phyloP scores from a whole-genome alignment of 176 grass and related monocot species.

The Oryza longistaminata region DNA sequence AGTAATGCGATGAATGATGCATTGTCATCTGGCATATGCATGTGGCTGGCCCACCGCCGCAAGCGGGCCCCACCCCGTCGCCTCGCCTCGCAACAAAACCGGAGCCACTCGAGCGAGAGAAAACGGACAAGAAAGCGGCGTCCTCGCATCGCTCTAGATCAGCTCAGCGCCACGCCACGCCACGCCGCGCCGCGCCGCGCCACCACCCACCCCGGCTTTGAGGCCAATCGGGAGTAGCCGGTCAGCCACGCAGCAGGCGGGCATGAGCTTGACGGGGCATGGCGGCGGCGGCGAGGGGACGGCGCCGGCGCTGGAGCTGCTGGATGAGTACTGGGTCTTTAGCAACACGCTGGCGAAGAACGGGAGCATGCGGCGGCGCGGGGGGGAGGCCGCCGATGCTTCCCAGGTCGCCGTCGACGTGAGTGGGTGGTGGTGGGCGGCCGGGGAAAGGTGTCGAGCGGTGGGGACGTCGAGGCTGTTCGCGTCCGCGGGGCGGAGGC shows the following conservation, averaged over 20 bases:
- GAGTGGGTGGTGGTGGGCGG: not conserved
- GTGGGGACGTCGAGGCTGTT: not conserved
- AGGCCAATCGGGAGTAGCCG: conserved; percentile 22
- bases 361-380: not conserved
- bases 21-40: conserved; percentile 17
- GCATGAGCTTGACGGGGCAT: conserved; percentile 36
- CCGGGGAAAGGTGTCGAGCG: not conserved
- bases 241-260: conserved; percentile 26
- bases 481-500: not conserved
- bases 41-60: not conserved
- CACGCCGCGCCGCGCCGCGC: not conserved
- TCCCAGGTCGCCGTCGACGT: conserved; percentile 40
- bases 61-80: not conserved
- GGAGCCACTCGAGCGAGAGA: not conserved
- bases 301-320: conserved; percentile 47
- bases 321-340: conserved; percentile 93
- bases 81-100: conserved; percentile 11
- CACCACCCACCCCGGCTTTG: not conserved
- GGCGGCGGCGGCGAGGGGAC: not conserved
- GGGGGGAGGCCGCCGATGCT: conserved; percentile 11
- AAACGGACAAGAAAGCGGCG: conserved; percentile 23
- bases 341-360: conserved; percentile 56
- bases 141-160: conserved; percentile 8
- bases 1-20: not conserved
- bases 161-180: not conserved